Evolutionary conservation across 2,329 filamentous ascomycete species (phyloP).

Genomic region (Nemania sp.): DNA sequence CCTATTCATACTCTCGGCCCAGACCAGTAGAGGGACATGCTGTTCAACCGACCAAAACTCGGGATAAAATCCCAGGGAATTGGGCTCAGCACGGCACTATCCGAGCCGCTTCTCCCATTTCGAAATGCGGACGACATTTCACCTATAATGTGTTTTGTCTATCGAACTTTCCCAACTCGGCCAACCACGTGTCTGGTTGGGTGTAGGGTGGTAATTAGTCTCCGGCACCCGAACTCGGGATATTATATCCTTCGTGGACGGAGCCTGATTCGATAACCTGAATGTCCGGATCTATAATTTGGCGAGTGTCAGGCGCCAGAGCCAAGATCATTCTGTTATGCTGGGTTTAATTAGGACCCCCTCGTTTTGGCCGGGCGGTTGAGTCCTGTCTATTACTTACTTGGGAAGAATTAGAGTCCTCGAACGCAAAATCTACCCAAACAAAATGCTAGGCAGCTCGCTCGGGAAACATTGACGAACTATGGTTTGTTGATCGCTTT

Average conservation of each 20-base stretch:
- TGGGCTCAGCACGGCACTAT: conserved; percentile 47
- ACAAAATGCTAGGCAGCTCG: background rate
- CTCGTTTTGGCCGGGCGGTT: background rate
- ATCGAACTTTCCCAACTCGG: conserved; percentile 58
- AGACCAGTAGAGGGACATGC: conserved; percentile 10
- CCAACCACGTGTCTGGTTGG: conserved; percentile 55
- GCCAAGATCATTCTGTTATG: background rate
- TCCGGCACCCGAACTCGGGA: conserved; percentile 49
- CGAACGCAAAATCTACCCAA: background rate
- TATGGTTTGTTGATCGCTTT: conserved; percentile 59
- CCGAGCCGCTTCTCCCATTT: conserved; percentile 56
- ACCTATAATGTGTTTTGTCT: conserved; percentile 41
- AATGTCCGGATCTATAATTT: conserved; percentile 54
- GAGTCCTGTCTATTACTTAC: conserved; percentile 1
- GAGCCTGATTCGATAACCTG: conserved; percentile 58
- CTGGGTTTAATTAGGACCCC: background rate
- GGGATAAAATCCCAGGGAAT: conserved; percentile 49
- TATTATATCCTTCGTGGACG: conserved; percentile 47
- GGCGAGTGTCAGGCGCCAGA: background rate
- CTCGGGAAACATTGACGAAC: background rate
- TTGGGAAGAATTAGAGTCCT: conserved; percentile 7
- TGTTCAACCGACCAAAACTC: background rate
- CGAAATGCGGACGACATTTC: conserved; percentile 58
- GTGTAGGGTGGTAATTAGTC: conserved; percentile 62
- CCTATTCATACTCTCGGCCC: conserved; percentile 20